A percentile compares a stretch with the other conserved stretches of the same genome.
Evolutionary conservation across 73 alveolate genomes (phyloP).

Genomic region (Diophrys sp.): DNA sequence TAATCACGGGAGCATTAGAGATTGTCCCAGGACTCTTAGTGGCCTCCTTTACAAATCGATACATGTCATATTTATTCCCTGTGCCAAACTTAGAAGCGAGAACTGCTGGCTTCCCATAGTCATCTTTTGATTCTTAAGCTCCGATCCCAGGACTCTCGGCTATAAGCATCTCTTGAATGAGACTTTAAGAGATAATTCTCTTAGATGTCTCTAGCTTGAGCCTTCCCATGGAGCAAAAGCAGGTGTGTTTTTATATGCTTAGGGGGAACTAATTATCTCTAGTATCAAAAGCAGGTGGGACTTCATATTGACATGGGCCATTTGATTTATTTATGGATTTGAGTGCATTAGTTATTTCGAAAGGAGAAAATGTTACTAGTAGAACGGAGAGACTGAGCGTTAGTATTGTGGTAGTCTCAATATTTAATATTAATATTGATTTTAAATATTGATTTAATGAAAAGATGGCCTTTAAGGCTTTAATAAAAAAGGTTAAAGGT

Average conservation of each 20-base stretch:
- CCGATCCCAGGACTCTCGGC: not conserved
- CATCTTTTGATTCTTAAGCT: not conserved
- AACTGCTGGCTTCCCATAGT: not conserved
- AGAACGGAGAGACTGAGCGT: too few relatives aligned
- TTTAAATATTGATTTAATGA: too few relatives aligned
- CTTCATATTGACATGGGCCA: too few relatives aligned
- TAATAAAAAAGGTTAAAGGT: too few relatives aligned
- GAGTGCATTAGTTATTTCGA: too few relatives aligned
- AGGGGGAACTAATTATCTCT: too few relatives aligned
- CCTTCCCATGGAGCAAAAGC: not conserved
- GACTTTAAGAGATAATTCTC: not conserved
- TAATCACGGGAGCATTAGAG: not conserved
- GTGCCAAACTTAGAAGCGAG: not conserved
- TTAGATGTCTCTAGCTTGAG: not conserved
- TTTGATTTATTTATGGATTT: too few relatives aligned
- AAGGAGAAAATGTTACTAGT: too few relatives aligned
- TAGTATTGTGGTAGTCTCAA: too few relatives aligned
- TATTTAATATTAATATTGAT: too few relatives aligned
- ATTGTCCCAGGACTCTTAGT: not conserved
- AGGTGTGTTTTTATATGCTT: not conserved
- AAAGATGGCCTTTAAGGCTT: too few relatives aligned
- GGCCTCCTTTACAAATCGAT: not conserved
- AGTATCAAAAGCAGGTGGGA: too few relatives aligned
- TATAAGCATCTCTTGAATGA: not conserved
- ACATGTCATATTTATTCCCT: not conserved